Evolutionary conservation across 441 rosid species (phyloP), one percentile per base, ranked within the genome.

Genomic region (Aleurites moluccanus): DNA sequence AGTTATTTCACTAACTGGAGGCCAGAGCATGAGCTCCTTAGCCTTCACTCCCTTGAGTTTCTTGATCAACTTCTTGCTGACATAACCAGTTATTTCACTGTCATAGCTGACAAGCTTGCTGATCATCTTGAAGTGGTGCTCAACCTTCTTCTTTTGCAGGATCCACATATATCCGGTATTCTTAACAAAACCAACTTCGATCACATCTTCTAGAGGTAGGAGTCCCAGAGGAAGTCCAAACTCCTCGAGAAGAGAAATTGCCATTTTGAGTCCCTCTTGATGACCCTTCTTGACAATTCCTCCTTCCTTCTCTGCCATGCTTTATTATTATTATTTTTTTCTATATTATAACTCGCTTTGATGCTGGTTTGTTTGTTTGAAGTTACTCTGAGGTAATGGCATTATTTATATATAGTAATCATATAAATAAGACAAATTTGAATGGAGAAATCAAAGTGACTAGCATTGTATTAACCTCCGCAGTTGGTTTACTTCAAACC

Each of bases 1-100:
- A 0, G 21, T 35, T 42, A 88, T 87, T 80, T 87, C 90, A 38
- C 77, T 78, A 49, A 84, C 85, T 0, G 86, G 87, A 62, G 86
- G 83, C 91, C 91, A 88, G 33, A 85, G 80, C 81, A 88, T 75
- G 70, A 86, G 68, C 28, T 86, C 89, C 81, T 82, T 87, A 11
- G 90, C 91, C 87, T 87, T 88, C 63, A 90, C 91, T 23, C 91
- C 94, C 82, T 87, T 87, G 47, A 88, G 91, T 80, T 87, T 85
- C 84, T 82, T 82, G 79, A 88, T 86, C 79, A 4, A 72, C 55
- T 82, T 85, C 72, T 82, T 83, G 80, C 73, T 75, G n/a, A 88
- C 75, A 62, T 21, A 81, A 33, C 89, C 88, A 3, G 83, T 76
- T 33, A 90, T 84, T 64, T 85, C 83, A 8, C 61, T 62, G 73